A percentile compares a stretch with the other conserved stretches of the same genome.
phyloP scores from a whole-genome alignment of 228 moss, liverwort and hornwort genomes.

The Sphagnum magellanicum region DNA sequence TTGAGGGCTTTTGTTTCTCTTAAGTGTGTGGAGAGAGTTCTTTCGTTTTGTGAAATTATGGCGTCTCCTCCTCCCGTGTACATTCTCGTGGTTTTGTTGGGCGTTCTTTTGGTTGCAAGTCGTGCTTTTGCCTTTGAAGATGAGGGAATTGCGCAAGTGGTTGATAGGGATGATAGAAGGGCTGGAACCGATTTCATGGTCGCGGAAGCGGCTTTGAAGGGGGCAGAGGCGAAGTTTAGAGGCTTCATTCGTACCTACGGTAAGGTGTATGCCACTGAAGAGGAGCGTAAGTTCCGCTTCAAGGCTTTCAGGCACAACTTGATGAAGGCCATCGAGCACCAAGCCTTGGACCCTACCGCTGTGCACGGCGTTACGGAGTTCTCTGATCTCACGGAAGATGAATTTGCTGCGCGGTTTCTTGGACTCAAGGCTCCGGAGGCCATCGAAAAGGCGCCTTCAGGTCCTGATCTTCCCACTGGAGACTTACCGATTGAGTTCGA shows the following conservation, averaged over 20 bases:
- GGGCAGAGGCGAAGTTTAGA: slow-evolving; percentile 62
- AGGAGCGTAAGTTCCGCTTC: slow-evolving; percentile 75
- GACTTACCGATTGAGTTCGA: slow-evolving; percentile 74
- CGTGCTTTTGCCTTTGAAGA: no score
- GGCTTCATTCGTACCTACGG: slow-evolving; percentile 45
- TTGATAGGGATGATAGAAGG: slow-evolving; percentile 9
- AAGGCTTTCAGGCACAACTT: slow-evolving; percentile 63
- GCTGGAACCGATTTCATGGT: slow-evolving; percentile 23
- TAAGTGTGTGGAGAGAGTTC: no score
- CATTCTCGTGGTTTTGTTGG: no score
- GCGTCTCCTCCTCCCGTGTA: no score
- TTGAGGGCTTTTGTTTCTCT: no score
- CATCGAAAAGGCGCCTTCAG: slow-evolving; percentile 13
- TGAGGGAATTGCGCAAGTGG: slow-evolving; percentile 41
- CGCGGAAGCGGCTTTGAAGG: slow-evolving; percentile 45
- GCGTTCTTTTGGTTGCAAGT: no score
- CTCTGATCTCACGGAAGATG: slow-evolving; percentile 84
- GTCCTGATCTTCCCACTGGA: slow-evolving; percentile 64
- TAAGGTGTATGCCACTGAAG: slow-evolving; percentile 56
- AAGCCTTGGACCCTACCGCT: slow-evolving; percentile 86
- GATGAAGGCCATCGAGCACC: slow-evolving; percentile 82
- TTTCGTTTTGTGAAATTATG: no score
- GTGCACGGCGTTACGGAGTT: slow-evolving; percentile 80
- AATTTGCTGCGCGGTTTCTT: slow-evolving; percentile 53
- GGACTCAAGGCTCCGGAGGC: slow-evolving; percentile 44